Base-by-base conservation (phyloP, 148 eudicot genomes). In the Nepenthes mirabilis region DNA sequence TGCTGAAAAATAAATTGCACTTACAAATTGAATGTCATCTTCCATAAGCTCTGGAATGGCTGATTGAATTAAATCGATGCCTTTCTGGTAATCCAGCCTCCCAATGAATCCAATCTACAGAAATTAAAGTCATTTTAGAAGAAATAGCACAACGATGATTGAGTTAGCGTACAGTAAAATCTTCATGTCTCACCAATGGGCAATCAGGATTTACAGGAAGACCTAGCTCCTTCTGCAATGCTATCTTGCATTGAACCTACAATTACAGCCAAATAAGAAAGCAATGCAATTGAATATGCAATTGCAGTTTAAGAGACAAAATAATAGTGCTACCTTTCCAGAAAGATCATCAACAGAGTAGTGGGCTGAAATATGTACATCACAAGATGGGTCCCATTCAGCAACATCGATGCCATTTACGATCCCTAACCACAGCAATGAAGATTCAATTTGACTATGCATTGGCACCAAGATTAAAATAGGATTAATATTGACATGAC, bases 71-170 rank as follows among this genome's bases (percentile, higher is more conserved):
- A 89, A 69, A 72, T 93, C 99, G 10, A 93, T 76, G 40, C 99
- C 99, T 75, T 93, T 93, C 70, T 93, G 99, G 75, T 73, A 93
- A 74, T 93, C 99, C 33, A 93, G 78, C 69, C 99, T 93, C 70
- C 99, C 99, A 40, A 93, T 81, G 63, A 93, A 93, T 34, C 99
- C 99, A 69, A 93, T 86, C 99, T 93, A 68, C 54, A 65, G 55
- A 48, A 56, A 47, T 47, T 45, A 33, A 71, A 59, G 58, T 66
- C 34, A 67, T 2, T 11, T 14, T 55, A 34, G 56, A 62, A 53
- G 9, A 33, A 23, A 40, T 55, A 8, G 37, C 23, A 9, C 11
- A 14, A 12, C 36, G 56, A 32, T 52, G 13, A 58, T 43, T 3
- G 55, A 55, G 56, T 13, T 23, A 53, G 32, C 3, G 34, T 54